Percentiles rank a stretch among this genome's conserved stretches.
Conservation (phyloP, 1,284 basidiomycete species). For the Irpex sp. region DNA sequence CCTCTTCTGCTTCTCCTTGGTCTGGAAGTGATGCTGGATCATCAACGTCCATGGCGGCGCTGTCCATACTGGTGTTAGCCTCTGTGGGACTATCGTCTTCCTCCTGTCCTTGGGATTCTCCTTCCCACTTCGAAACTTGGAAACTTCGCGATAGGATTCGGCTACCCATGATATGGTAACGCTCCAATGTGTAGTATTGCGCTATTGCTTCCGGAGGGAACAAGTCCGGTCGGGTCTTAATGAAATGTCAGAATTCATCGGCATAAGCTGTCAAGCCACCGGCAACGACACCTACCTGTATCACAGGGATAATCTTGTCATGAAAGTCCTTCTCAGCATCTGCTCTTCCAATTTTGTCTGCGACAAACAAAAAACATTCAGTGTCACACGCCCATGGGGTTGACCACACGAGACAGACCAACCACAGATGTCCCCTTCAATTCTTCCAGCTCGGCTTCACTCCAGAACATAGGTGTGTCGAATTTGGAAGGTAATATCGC, state of each 20-base stretch:
- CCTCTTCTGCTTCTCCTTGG: conserved; percentile 13
- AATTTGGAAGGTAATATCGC: conserved; percentile 72
- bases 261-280: background rate
- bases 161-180: conserved; percentile 90
- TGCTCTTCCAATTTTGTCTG: conserved; percentile 84
- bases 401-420: conserved; percentile 48
- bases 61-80: conserved; percentile 27
- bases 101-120: conserved; percentile 21
- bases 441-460: conserved; percentile 66
- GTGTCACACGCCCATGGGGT: background rate
- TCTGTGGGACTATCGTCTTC: conserved; percentile 26
- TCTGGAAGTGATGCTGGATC: conserved; percentile 11
- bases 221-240: conserved; percentile 64
- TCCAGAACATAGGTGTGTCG: conserved; percentile 97
- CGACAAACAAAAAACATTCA: conserved; percentile 3
- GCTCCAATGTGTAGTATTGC: conserved; percentile 65
- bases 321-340: conserved; percentile 80
- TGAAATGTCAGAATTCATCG: background rate
- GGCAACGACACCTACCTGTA: conserved; percentile 45
- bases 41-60: conserved; percentile 54
- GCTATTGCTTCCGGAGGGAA: conserved; percentile 53
- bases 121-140: conserved; percentile 61
- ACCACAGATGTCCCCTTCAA: conserved; percentile 84
- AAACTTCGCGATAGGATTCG: conserved; percentile 93
- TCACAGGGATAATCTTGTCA: conserved; percentile 60